A percentile compares a stretch with the other conserved stretches of the same genome.
These are phyloP conservation scores for Microdochium nivale DNA, from an alignment of 2,329 filamentous ascomycete genomes.

Conservation along the genomic window DNA sequence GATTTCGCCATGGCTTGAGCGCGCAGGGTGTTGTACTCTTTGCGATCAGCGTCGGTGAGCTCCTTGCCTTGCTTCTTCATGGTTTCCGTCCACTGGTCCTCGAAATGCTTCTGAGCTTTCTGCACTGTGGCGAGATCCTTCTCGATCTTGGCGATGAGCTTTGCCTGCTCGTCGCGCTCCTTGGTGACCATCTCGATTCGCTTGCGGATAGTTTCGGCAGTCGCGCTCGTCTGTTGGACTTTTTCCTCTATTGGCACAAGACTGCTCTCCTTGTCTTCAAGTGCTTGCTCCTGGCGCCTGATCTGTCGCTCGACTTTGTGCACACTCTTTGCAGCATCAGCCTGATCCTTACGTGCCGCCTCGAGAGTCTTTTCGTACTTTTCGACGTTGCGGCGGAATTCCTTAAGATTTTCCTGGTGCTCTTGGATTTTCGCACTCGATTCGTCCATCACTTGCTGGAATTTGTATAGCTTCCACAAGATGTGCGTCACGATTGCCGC, in stretches of 20 bases:
- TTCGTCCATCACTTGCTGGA: conserved; percentile 86
- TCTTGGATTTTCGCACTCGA: conserved; percentile 85
- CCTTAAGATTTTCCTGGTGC: conserved; percentile 90
- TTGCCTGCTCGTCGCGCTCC: conserved; percentile 65
- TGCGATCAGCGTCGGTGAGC: conserved; percentile 75
- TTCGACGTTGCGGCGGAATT: conserved; percentile 80
- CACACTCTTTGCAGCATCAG: conserved; percentile 66
- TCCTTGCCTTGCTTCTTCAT: conserved; percentile 82
- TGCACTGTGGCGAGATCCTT: conserved; percentile 79
- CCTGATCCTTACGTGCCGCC: conserved; percentile 74
- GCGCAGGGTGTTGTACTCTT: conserved; percentile 79
- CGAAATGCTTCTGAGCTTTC: conserved; percentile 82
- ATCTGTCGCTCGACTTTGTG: conserved; percentile 78
- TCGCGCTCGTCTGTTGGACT: conserved; percentile 66
- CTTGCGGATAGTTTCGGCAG: conserved; percentile 58
- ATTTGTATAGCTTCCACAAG: conserved; percentile 93
- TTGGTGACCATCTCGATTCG: conserved; percentile 64
- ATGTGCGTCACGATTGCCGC: conserved; percentile 88
- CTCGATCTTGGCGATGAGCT: conserved; percentile 62
- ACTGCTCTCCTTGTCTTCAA: conserved; percentile 78
- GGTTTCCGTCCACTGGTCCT: conserved; percentile 76
- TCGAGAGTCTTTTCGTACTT: conserved; percentile 75
- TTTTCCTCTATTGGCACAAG: conserved; percentile 90
- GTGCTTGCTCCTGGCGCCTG: conserved; percentile 74
- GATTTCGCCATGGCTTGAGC: conserved; percentile 79